Evolutionary conservation across 208 protist species (phyloP).

Genomic region (Trypanosoma vivax): DNA sequence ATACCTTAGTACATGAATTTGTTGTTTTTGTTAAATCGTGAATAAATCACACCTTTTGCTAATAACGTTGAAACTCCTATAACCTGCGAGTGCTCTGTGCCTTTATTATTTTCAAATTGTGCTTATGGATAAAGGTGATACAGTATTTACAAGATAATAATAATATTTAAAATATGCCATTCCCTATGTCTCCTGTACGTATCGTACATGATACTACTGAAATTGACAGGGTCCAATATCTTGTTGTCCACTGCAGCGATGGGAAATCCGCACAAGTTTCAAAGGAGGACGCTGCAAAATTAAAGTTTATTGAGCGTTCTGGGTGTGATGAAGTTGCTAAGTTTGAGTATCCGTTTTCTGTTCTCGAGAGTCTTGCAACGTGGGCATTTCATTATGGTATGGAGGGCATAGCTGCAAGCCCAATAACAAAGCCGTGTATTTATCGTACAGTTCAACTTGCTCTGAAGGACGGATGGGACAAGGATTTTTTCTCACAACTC

Average conservation of each 20-base stretch:
- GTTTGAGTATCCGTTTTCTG: conserved; percentile 49
- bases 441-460: conserved; percentile 65
- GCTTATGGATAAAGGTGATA: no score
- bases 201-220: conserved; percentile 7
- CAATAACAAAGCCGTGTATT: conserved; percentile 47
- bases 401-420: conserved; percentile 38
- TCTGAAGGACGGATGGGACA: conserved; percentile 62
- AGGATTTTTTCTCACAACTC: conserved; percentile 49
- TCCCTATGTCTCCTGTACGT: background rate
- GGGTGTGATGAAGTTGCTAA: conserved; percentile 26
- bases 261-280: conserved; percentile 45
- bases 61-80: no score
- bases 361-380: conserved; percentile 50
- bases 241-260: conserved; percentile 48
- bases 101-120: no score
- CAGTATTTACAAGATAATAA: no score
- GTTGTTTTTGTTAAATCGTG: no score
- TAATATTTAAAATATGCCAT: conserved; percentile 10
- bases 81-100: no score
- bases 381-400: conserved; percentile 62
- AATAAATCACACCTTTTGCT: no score
- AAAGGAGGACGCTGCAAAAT: conserved; percentile 23
- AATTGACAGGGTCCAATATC: conserved; percentile 10
- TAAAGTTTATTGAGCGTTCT: conserved; percentile 39
- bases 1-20: no score